Evolutionary conservation across 495 filamentous ascomycete genomes (phyloP), one percentile per base, ranked within the genome.

Genomic region (Apiosordaria backusii): DNA sequence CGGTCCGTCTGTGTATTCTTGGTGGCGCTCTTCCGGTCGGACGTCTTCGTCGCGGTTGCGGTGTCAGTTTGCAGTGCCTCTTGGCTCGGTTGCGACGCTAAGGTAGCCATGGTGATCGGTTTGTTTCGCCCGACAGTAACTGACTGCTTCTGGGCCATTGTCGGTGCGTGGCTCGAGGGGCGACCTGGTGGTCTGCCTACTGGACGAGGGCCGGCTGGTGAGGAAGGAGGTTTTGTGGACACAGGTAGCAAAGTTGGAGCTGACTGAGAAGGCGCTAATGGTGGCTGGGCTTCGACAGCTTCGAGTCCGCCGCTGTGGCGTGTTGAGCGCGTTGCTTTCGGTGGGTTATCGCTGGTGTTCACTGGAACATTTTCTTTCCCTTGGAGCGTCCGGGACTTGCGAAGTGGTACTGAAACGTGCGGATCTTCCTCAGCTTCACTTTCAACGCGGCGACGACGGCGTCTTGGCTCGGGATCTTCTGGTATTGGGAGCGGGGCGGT

Each of bases 1-100:
- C 87, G 85, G 67, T 87, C 84, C 5, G 79, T 62, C 9, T 26
- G 64, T 69, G 6, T 50, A n/a, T 18, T 29, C 62, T 52, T 55
- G 63, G 3, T 16, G 35, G 18, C 50, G 50, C 26, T 50, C 5
- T 24, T 53, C 19, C 35, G 53, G 24, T 59, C 59, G 45, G 71
- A 68, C 22, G 72, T 70, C 2, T 68, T 66, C 57, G 69, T 61
- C 18, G 70, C 23, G 6, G 68, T 67, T 6, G 69, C 25, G 45
- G 55, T 23, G 55, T 58, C 26, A 35, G 64, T 70, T 22, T 69
- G 26, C 45, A 55, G n/a, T 52, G 62, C 40, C 26, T 62, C 69
- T 22, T 74, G 68, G 25, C 24, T 15, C 0, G 70, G 65, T 29
- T 63, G 72, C 9, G 64, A 26, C 6, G 57, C 63, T 26, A 70